Evolutionary conservation across 1,284 basidiomycete species (phyloP), one percentile per base, ranked within the genome.

Genomic region (Leccinum pallidistipes): DNA sequence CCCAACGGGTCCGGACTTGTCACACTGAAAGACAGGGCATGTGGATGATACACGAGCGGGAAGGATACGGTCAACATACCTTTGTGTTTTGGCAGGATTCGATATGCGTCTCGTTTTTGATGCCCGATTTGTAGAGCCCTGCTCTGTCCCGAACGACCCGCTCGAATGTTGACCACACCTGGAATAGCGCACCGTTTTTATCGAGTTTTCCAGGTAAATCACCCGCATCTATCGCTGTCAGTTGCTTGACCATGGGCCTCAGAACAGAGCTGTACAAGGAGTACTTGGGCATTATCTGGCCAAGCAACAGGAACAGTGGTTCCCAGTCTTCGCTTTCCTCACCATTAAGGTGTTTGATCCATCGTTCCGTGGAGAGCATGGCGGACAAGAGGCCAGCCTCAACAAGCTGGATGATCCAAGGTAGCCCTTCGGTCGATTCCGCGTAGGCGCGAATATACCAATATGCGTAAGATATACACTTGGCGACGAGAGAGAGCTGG

Each of bases 371-470:
- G 40, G 61, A 70, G 47, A 74, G 72, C 29, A 75, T 57, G 5
- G 71, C 52, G 3, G 68, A 57, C 59, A 72, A 60, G 52, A 75
- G 43, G 29, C 68, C 69, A 38, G 72, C 65, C 55, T 73, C 68
- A 40, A 72, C 50, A 31, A 62, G 51, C 60, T 74, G 69, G 11
- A 36, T 59, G 52, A 72, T 47, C 72, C 73, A 72, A 56, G 69
- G 63, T 2, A 73, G 18, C 7, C 71, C 73, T 5, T 72, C 69
- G n/a, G 69, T 62, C 31, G 60, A 66, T 53, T 75, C 70, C 34
- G 64, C 62, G 29, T 69, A 72, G 6, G 68, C 61, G 7, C 71
- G 72, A 55, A 72, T 70, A 40, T 73, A 72, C 71, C 73, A 74
- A 24, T 73, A 72, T 21, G 64, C 69, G 36, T 70, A 72, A 4